Conservation (phyloP, 768 basidiomycete species). For the Tephrocybe sp. region DNA sequence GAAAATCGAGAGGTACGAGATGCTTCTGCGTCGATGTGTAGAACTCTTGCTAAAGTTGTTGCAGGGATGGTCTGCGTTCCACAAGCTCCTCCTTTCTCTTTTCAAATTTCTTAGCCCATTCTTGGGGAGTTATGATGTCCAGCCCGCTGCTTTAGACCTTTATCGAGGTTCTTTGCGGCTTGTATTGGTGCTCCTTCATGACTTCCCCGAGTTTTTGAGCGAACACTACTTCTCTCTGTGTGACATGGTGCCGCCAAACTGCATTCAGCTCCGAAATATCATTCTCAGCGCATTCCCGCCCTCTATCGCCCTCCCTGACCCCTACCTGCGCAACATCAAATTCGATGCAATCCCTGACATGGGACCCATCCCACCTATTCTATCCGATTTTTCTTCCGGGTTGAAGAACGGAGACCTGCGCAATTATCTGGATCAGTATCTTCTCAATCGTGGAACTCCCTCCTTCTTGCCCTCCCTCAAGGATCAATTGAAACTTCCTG, state of each 20-base stretch:
- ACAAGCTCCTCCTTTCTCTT: slow-evolving; percentile 88
- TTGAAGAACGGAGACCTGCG: slow-evolving; percentile 82
- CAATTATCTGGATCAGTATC: slow-evolving; percentile 77
- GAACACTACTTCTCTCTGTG: slow-evolving; percentile 96
- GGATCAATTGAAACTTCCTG: slow-evolving; percentile 63
- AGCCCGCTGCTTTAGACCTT: slow-evolving; percentile 77
- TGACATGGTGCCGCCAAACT: slow-evolving; percentile 88
- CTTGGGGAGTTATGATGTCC: slow-evolving; percentile 78
- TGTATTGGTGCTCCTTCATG: slow-evolving; percentile 92
- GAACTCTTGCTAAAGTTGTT: slow-evolving; percentile 8
- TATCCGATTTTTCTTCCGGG: slow-evolving; percentile 86
- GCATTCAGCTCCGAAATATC: slow-evolving; percentile 96
- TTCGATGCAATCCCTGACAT: slow-evolving; percentile 83
- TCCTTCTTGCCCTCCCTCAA: slow-evolving; percentile 76
- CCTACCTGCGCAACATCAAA: slow-evolving; percentile 71
- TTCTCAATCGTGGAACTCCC: slow-evolving; percentile 70
- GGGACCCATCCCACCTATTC: slow-evolving; percentile 87
- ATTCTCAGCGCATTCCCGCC: slow-evolving; percentile 94
- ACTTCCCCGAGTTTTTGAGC: slow-evolving; percentile 97
- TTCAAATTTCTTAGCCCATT: slow-evolving; percentile 95
- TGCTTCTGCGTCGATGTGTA: background rate
- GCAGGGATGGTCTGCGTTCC: slow-evolving; percentile 94
- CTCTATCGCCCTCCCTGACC: slow-evolving; percentile 77
- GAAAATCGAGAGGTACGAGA: slow-evolving; percentile 78
- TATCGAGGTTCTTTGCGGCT: slow-evolving; percentile 90